Percentiles rank a stretch among this genome's conserved stretches.
Evolutionary conservation across 148 eudicot species (phyloP).

Genomic region (Polygonum maritimum): DNA sequence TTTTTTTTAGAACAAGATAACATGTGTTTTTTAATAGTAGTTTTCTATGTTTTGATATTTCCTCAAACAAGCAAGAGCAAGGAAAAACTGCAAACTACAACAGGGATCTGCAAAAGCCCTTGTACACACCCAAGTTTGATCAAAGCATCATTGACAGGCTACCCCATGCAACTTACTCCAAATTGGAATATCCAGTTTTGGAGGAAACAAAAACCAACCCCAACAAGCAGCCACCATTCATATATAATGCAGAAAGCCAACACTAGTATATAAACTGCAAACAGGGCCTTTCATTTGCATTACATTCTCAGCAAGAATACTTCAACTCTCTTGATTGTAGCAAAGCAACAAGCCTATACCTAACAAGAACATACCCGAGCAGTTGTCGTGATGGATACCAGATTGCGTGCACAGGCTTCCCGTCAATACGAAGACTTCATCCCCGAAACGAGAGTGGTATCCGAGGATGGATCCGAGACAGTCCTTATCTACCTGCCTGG

Average conservation of each 20-base stretch:
- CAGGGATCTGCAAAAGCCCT: conserved; percentile 15
- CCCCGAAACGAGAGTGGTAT: conserved; percentile 32
- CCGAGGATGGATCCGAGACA: conserved; percentile 41
- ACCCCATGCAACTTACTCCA: not conserved
- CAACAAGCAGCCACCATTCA: not conserved
- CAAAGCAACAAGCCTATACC: conserved; percentile 6
- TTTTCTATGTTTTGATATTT: too few species aligned
- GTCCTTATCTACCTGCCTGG: conserved; percentile 50
- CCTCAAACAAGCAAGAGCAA: too few species aligned
- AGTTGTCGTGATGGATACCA: conserved; percentile 6
- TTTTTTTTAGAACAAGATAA: too few species aligned
- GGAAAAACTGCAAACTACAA: conserved; percentile 7
- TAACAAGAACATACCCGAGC: not conserved
- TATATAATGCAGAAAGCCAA: not conserved
- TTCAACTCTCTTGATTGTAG: not conserved
- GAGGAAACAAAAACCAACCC: not conserved
- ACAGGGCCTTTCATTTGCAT: not conserved
- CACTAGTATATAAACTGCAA: not conserved
- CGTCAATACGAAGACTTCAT: conserved; percentile 30
- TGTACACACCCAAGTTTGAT: not conserved
- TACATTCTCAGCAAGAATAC: not conserved
- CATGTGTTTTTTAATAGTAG: too few species aligned
- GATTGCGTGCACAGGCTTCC: conserved; percentile 11
- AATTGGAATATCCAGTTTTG: not conserved
- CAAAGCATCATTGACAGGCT: conserved; percentile 1